Conservation (phyloP, 2,329 filamentous ascomycete genomes). For the Penicillium thymicola region DNA sequence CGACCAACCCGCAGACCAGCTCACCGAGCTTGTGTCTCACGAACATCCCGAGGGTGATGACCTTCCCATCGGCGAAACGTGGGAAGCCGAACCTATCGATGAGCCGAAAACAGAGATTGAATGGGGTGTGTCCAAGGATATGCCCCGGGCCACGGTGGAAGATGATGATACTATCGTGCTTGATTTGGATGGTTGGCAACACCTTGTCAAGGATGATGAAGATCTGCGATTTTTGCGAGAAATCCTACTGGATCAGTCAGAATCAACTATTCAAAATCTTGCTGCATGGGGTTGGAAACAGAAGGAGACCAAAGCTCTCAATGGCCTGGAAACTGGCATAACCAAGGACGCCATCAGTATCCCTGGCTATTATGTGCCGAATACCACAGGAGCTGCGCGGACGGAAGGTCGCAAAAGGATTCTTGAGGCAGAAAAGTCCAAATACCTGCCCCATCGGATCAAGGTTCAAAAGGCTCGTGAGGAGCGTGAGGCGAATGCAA, state of each 20-base stretch:
- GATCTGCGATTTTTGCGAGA: conserved; percentile 57
- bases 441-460: conserved; percentile 95
- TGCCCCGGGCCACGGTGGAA: conserved; percentile 62
- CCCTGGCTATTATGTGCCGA: conserved; percentile 76
- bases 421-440: conserved; percentile 93
- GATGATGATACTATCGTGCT: conserved; percentile 63
- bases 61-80: conserved; percentile 25
- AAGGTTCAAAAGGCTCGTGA: conserved; percentile 90
- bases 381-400: conserved; percentile 77
- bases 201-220: conserved; percentile 66
- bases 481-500: conserved; percentile 72
- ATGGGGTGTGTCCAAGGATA: conserved; percentile 58
- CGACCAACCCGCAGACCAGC: background rate
- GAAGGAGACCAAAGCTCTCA: conserved; percentile 68
- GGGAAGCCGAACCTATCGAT: conserved; percentile 26
- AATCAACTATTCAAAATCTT: conserved; percentile 55
- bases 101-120: conserved; percentile 51
- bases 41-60: conserved; percentile 9
- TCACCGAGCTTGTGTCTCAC: background rate
- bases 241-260: conserved; percentile 47
- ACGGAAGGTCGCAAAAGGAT: conserved; percentile 96
- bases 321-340: conserved; percentile 57
- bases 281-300: conserved; percentile 68
- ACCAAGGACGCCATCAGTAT: conserved; percentile 54
- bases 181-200: conserved; percentile 69